Evolutionary conservation across 305 asterid genomes (phyloP).

Genomic region (Fraxinus greggii): DNA sequence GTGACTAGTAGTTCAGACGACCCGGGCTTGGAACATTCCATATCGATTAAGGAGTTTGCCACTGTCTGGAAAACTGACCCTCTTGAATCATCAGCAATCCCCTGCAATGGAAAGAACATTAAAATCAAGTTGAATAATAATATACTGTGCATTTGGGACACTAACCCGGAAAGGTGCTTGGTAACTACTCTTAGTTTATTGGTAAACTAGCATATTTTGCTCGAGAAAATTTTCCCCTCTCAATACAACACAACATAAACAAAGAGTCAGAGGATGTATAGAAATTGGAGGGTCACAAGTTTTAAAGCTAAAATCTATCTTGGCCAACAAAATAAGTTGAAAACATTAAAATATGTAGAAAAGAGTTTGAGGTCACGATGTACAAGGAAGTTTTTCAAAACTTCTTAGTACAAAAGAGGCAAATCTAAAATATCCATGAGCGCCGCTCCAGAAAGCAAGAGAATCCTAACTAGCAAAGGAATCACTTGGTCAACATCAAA

Average conservation of each 20-base stretch:
- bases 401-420: neutral
- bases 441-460: neutral
- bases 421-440: neutral
- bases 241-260: neutral
- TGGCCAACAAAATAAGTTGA: neutral
- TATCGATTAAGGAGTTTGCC: conserved; percentile 60
- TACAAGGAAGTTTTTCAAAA: neutral
- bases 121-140: conserved; percentile 7
- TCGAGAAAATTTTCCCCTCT: neutral
- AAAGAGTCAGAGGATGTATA: neutral
- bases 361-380: neutral
- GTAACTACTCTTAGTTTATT: neutral
- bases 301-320: conserved; percentile 1
- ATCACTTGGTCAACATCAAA: neutral
- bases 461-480: neutral
- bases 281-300: neutral
- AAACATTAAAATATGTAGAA: neutral
- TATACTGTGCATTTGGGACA: neutral
- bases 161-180: neutral
- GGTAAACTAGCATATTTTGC: neutral
- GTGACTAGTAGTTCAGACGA: conserved; percentile 74
- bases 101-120: conserved; percentile 38
- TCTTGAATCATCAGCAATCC: conserved; percentile 60
- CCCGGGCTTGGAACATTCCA: conserved; percentile 80
- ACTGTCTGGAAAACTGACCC: conserved; percentile 56